phyloP scores from a whole-genome alignment of 164 flowering plant genomes.

The Brasenia schreberi region DNA sequence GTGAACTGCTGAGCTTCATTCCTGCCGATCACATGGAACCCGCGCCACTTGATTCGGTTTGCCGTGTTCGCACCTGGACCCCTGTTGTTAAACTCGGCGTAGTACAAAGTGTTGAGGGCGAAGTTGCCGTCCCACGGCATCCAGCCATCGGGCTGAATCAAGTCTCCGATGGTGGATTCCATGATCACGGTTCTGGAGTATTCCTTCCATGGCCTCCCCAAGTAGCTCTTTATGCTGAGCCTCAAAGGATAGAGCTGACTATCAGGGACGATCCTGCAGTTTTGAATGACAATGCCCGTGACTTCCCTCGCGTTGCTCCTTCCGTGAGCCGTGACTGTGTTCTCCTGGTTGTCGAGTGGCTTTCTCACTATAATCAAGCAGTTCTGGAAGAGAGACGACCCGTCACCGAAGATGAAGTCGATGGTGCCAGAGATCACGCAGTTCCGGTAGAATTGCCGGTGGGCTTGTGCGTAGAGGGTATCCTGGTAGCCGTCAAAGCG shows the following conservation, averaged over 20 bases:
- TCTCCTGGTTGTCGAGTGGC: conserved; percentile 31
- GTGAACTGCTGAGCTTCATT: conserved; percentile 21
- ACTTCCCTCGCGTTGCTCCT: conserved; percentile 9
- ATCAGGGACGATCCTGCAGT: conserved; percentile 41
- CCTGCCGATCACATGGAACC: conserved; percentile 15
- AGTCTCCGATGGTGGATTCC: conserved; percentile 32
- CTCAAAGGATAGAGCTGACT: conserved; percentile 14
- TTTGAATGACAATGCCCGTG: conserved; percentile 39
- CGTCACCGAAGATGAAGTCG: conserved; percentile 50
- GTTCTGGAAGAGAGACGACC: conserved; percentile 30
- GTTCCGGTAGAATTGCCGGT: conserved; percentile 40
- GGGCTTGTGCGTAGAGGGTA: conserved; percentile 35
- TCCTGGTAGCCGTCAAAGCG: conserved; percentile 55
- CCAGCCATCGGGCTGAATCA: conserved; percentile 42
- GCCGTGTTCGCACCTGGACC: conserved; percentile 23
- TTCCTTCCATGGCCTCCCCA: conserved; percentile 56
- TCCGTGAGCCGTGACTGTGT: conserved; percentile 44
- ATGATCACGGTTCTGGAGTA: conserved; percentile 36
- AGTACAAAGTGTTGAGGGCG: conserved; percentile 25
- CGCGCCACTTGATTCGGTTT: conserved; percentile 22
- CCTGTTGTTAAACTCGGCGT: conserved; percentile 33
- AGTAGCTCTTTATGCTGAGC: conserved; percentile 18
- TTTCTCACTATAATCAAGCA: conserved; percentile 27
- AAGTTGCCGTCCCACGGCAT: conserved; percentile 29
- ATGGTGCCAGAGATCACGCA: conserved; percentile 56